These are phyloP conservation scores for Mucor saturninus DNA, from an alignment of 371 early-diverging fungal genomes.

Conservation along the genomic window DNA sequence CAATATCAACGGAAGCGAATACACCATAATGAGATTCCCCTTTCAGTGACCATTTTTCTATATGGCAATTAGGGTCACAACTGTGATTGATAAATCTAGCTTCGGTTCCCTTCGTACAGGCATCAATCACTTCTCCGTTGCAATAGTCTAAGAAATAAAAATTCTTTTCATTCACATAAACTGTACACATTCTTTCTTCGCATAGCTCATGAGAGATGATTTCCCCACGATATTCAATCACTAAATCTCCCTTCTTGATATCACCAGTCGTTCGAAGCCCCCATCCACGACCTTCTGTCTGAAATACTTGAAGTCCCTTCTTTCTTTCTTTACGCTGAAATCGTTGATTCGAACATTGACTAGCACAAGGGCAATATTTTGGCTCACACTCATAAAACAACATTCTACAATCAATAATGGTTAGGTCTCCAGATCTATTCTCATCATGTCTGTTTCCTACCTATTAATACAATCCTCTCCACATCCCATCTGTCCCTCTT, in stretches of 20 bases:
- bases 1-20: constrained; percentile 77
- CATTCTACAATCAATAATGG: constrained; percentile 31
- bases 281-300: constrained; percentile 74
- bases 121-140: constrained; percentile 62
- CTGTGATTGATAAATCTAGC: constrained; percentile 60
- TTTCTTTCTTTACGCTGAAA: constrained; percentile 67
- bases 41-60: constrained; percentile 80
- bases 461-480: constrained; percentile 77
- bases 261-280: constrained; percentile 72
- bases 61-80: constrained; percentile 93
- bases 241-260: constrained; percentile 66
- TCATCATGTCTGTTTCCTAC: constrained; percentile 40
- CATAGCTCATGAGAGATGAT: constrained; percentile 75
- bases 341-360: constrained; percentile 75
- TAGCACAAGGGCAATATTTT: constrained; percentile 71
- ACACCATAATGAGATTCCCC: constrained; percentile 80
- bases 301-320: constrained; percentile 63
- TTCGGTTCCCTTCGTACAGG: constrained; percentile 35
- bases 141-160: constrained; percentile 86
- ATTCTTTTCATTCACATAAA: constrained; percentile 69
- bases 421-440: background rate
- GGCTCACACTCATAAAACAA: constrained; percentile 82
- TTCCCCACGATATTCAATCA: constrained; percentile 92
- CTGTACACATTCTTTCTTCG: constrained; percentile 73
- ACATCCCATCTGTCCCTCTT: constrained; percentile 57